Evolutionary conservation across 23 red algal genomes (phyloP), one percentile per base, ranked within the genome.

Genomic region (Agarophyton chilense): DNA sequence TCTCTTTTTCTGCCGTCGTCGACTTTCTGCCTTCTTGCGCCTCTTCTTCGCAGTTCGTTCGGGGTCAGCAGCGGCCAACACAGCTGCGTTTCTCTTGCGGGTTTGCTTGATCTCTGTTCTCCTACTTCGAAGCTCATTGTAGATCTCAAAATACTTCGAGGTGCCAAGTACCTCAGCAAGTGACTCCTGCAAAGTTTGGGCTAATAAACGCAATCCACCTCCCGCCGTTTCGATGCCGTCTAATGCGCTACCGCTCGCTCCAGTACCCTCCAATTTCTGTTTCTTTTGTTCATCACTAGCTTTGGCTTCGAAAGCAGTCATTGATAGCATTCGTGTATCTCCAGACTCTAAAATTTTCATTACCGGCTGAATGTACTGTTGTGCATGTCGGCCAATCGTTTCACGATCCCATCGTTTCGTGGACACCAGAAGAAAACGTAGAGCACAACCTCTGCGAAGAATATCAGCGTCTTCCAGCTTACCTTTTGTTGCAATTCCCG

Each of bases 381-480:
- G n/a, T 53, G 29, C 22, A 50, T 87, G 52, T 10, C 68, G n/a
- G 5, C 41, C 22, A 65, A 94, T 52, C 24, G 60, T 34, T 0
- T 65, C 68, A 50, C 16, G 0, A 26, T 81, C 91, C 91, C 91
- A 94, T 66, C 53, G 34, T 28, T 84, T 79, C 19, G 66, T 33
- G 14, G 61, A 56, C 7, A 80, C 91, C 14, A 78, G 54, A 61
- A 87, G 80, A 86, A 94, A 94, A 2, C 91, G 81, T 31, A 94
- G 31, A 10, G 91, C 91, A 77, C 80, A 86, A 22, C 61, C 91
- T 8, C 80, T 32, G 13, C 91, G 91, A 46, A 94, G 91, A 26
- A 86, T 45, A 25, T 84, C 91, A 10, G 49, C 19, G 14, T 38
- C 38, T 8, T 66, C 43, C 21, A 56, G 33, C 18, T 67, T 68